Base-by-base conservation (phyloP, 169 alveolate species). In the Haemoproteus tartakovskyi region DNA sequence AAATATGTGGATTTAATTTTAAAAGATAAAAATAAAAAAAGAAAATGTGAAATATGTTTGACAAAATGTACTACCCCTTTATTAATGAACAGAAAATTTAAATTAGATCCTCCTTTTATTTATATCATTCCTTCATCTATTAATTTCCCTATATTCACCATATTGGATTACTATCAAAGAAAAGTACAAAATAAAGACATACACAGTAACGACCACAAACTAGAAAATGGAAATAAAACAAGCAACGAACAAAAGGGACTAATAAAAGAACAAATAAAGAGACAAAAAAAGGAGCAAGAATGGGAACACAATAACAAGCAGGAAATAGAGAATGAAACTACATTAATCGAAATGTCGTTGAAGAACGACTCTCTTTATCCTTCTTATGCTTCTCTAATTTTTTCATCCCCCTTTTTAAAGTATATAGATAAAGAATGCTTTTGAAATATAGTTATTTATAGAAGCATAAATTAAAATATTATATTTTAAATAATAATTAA, bases 91-190 rank as follows among this genome's bases (percentile, higher is more conserved):
- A 63, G 94, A 38, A 81, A 90, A 64, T 90, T 90, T 89, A 90
- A 90, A 56, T 56, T 90, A 61, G 94, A 87, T 60, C 94, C 94
- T 16, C 94, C 94, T 11, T 87, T 84, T 60, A 74, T 90, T 60
- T 90, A 87, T 60, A 78, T 90, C 41, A 64, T 90, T 26, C 94
- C 94, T 1, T 90, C 94, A 27, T 85, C 89, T 30, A 52, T 64
- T 54, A 86, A 89, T 61, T 90, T 83, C 24, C 89, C 87, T 6
- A 78, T 67, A 9, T 60, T 60, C 81, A 56, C 51, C 18, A 74
- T 74, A 16, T 57, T 30, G 54, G 84, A 74, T 57, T 74, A 74
- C 14, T 59, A 60, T 5, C 30, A 56, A 8, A 74, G 59, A 30
- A 59, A 51, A 43, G 33, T 24, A 51, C 5, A 6, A 33, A 9